These are phyloP conservation scores for Ilyonectria mors-panacis DNA, from an alignment of 2,329 filamentous ascomycete genomes.

Conservation along the genomic window DNA sequence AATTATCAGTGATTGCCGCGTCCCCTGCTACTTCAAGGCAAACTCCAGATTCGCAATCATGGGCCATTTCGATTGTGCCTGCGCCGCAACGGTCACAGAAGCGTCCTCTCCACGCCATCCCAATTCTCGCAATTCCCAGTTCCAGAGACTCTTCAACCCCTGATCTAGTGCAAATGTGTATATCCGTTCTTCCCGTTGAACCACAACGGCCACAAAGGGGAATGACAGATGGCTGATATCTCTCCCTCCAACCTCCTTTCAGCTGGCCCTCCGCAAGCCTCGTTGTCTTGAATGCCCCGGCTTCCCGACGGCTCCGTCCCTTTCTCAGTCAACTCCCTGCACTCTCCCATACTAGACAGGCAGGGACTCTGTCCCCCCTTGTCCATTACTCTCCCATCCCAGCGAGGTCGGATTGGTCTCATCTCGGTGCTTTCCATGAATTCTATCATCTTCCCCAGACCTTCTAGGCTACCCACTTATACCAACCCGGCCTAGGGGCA, in stretches of 20 bases:
- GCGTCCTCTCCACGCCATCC: background rate
- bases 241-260: conserved; percentile 2
- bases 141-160: background rate
- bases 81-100: background rate
- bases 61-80: background rate
- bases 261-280: background rate
- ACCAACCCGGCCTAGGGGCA: conserved; percentile 23
- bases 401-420: conserved; percentile 37
- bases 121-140: background rate
- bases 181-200: conserved; percentile 9
- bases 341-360: conserved; percentile 20
- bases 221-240: background rate
- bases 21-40: background rate
- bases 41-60: background rate
- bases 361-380: background rate
- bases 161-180: conserved; percentile 10
- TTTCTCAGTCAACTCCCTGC: background rate
- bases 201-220: conserved; percentile 2
- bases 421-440: conserved; percentile 9
- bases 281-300: background rate
- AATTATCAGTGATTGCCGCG: background rate
- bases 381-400: conserved; percentile 21
- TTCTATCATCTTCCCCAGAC: conserved; percentile 31
- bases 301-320: background rate
- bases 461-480: conserved; percentile 35